Conservation (phyloP, 345 rosid species). For the Zanthoxylum bungeanum region DNA sequence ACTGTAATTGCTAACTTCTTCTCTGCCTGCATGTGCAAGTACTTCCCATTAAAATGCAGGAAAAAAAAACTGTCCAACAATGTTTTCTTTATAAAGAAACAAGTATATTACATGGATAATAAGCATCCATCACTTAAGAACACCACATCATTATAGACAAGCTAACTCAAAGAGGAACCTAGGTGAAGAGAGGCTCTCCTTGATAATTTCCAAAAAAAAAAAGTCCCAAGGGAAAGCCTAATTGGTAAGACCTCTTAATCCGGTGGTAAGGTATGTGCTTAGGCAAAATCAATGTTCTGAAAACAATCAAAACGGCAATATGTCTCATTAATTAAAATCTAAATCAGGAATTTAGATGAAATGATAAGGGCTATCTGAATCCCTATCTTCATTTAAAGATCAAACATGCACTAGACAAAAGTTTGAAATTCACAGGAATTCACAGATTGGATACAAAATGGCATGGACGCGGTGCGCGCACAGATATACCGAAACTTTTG, state of each 20-base stretch:
- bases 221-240: neutral
- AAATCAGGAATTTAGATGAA: neutral
- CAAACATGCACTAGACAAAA: neutral
- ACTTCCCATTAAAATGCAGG: conserved; percentile 19
- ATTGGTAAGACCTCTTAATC: neutral
- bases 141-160: neutral
- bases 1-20: conserved; percentile 93
- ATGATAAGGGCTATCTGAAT: neutral
- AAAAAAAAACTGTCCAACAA: neutral
- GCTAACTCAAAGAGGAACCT: neutral
- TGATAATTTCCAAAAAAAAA: neutral
- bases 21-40: conserved; percentile 55
- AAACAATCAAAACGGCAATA: neutral
- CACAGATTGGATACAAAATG: neutral
- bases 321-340: neutral
- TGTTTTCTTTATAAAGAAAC: neutral
- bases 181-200: neutral
- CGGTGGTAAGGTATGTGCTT: neutral
- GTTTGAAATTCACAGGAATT: neutral
- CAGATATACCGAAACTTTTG: neutral
- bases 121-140: neutral
- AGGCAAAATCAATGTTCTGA: neutral
- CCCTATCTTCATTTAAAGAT: conserved; percentile 5
- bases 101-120: neutral
- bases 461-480: no score